These are phyloP conservation scores for Henningerozyma blattae DNA, from an alignment of 805 yeast genomes.

Conservation along the genomic window DNA sequence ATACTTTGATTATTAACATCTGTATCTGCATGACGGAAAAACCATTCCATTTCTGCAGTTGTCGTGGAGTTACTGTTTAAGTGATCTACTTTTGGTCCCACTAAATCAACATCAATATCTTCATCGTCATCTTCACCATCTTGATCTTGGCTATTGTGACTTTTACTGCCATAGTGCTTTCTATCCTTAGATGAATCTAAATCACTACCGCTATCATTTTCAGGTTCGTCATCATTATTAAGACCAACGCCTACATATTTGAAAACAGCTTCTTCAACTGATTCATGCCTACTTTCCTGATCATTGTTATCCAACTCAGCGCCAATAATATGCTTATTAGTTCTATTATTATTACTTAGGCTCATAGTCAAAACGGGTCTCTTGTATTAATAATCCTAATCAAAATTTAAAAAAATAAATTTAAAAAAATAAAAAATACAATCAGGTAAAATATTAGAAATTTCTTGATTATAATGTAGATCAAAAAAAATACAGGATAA, in stretches of 20 bases:
- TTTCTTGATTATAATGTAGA: no score
- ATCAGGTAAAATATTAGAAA: no score
- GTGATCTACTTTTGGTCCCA: neutral
- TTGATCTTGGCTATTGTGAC: constrained; percentile 4
- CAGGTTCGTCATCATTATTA: constrained; percentile 20
- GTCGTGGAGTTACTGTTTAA: constrained; percentile 1
- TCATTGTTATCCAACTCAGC: neutral
- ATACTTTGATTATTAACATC: constrained; percentile 5
- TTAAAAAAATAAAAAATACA: no score
- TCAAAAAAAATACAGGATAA: no score
- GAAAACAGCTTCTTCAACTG: constrained; percentile 73
- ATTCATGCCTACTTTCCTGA: constrained; percentile 11
- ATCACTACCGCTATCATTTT: constrained; percentile 20
- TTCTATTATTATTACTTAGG: no score
- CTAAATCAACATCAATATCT: constrained; percentile 17
- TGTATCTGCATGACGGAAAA: constrained; percentile 10
- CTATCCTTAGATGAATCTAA: constrained; percentile 1
- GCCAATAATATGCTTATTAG: no score
- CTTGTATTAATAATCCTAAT: no score
- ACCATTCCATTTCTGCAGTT: constrained; percentile 15
- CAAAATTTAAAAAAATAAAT: no score
- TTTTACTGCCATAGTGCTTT: constrained; percentile 6
- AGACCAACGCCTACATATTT: constrained; percentile 57
- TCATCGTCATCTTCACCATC: constrained; percentile 6
- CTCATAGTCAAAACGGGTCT: no score